Evolutionary conservation across 2,329 filamentous ascomycete species (phyloP), one percentile per base, ranked within the genome.

Genomic region (Aspergillus quadricinctus): DNA sequence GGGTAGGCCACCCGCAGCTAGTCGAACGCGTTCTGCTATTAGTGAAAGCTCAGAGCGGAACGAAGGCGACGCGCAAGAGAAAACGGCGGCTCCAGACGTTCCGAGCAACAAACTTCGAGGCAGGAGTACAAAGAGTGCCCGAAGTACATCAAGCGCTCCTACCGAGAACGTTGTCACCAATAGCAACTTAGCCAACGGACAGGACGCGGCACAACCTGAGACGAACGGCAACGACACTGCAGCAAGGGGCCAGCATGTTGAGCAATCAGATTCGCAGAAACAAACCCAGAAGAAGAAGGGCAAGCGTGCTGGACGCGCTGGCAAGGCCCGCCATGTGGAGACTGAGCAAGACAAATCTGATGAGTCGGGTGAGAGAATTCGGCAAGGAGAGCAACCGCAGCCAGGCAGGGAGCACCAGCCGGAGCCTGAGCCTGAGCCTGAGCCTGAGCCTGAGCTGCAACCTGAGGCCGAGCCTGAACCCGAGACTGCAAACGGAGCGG

Each of bases 261-360:
- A 35, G 21, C 27, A 27, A 11, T 19, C 52, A 19, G 43, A 54
- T 14, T 17, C 40, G 45, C 55, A 50, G 8, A 50, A 55, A 41
- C 37, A 37, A 29, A 64, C 56, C 48, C 57, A 54, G 31, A 52
- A 54, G 21, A 54, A 54, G 41, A 53, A 49, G 25, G 51, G 53
- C 53, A 64, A 57, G 21, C 63, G 61, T 40, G 61, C 56, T 50
- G 60, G 61, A 31, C 60, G 58, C 25, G 55, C 57, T 11, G 45
- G 29, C 37, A 63, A 56, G 51, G 17, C 25, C 9, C 35, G 17
- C 9, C 23, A 50, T 46, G 45, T 21, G 19, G 53, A 55, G 23
- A 31, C 43, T 31, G 14, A 35, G 14, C 55, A 60, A 46, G 49
- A 57, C 6, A 14, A 21, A 7, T 31, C 21, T 31, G 19, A 19